phyloP scores from a whole-genome alignment of 805 yeast genomes.

The Teunomyces barrocoloradensis region DNA sequence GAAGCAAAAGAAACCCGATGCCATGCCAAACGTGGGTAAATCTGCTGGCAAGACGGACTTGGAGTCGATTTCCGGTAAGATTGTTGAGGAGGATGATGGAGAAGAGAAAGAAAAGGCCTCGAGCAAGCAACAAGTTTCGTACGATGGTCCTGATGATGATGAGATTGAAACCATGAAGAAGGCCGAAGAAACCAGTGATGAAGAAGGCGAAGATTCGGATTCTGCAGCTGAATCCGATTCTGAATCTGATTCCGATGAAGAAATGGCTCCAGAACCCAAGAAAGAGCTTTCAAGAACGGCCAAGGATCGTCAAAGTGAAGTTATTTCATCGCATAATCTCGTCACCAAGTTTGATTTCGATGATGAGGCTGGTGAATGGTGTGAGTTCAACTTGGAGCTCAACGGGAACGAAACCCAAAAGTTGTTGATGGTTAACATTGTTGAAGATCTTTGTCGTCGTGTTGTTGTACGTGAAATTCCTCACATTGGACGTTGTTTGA shows the following conservation, averaged over 20 bases:
- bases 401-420: conserved; percentile 79
- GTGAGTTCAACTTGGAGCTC: conserved; percentile 81
- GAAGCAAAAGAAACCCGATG: conserved; percentile 65
- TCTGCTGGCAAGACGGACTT: conserved; percentile 59
- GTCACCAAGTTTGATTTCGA: conserved; percentile 85
- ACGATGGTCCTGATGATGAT: conserved; percentile 94
- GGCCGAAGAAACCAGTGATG: conserved; percentile 77
- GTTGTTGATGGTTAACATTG: conserved; percentile 93
- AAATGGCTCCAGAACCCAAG: conserved; percentile 26
- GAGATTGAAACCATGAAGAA: conserved; percentile 86
- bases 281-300: conserved; percentile 45
- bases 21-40: conserved; percentile 63
- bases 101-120: conserved; percentile 61
- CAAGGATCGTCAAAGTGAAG: conserved; percentile 81
- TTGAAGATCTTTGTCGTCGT: conserved; percentile 85
- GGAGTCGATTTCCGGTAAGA: conserved; percentile 38
- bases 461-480: conserved; percentile 93
- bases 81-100: conserved; percentile 44
- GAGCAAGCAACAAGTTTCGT: conserved; percentile 82
- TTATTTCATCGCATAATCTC: conserved; percentile 68
- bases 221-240: conserved; percentile 34
- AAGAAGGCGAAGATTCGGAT: conserved; percentile 39
- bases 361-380: conserved; percentile 86
- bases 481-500: conserved; percentile 87
- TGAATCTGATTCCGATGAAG: conserved; percentile 34